phyloP scores from a whole-genome alignment of 306 rosid genomes.

The Lathyrus aphaca region DNA sequence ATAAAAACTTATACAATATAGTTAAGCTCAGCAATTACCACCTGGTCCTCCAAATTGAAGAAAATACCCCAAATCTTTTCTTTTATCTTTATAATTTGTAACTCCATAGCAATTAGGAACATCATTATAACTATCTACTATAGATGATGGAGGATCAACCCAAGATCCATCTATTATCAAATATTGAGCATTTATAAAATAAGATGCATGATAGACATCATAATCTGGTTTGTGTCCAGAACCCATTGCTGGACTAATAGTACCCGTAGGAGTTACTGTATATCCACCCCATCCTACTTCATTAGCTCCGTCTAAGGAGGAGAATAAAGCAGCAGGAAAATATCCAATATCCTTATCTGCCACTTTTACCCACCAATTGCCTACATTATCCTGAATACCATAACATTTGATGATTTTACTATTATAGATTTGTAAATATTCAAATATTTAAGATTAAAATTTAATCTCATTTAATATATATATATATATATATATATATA shows the following conservation, averaged over 20 bases:
- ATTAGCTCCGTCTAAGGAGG: background rate
- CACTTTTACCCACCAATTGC: background rate
- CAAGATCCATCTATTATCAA: fast-evolving
- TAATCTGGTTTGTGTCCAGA: background rate
- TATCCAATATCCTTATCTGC: background rate
- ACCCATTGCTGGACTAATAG: conserved; percentile 15
- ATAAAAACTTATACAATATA: no score
- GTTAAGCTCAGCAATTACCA: background rate
- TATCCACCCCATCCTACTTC: no score
- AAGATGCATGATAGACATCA: background rate
- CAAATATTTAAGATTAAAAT: no score
- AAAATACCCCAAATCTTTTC: background rate
- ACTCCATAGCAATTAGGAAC: background rate
- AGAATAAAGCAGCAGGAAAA: conserved; percentile 13
- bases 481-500: no score
- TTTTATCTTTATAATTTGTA: background rate
- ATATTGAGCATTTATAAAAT: background rate
- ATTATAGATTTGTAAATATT: no score
- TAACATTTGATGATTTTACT: background rate
- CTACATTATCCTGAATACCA: background rate
- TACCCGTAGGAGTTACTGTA: background rate
- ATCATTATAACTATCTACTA: background rate
- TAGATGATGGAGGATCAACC: fast-evolving
- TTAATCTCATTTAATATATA: no score
- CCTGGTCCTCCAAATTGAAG: background rate